phyloP scores from a whole-genome alignment of 2,329 filamentous ascomycete genomes.

The Diaporthe caulivora region DNA sequence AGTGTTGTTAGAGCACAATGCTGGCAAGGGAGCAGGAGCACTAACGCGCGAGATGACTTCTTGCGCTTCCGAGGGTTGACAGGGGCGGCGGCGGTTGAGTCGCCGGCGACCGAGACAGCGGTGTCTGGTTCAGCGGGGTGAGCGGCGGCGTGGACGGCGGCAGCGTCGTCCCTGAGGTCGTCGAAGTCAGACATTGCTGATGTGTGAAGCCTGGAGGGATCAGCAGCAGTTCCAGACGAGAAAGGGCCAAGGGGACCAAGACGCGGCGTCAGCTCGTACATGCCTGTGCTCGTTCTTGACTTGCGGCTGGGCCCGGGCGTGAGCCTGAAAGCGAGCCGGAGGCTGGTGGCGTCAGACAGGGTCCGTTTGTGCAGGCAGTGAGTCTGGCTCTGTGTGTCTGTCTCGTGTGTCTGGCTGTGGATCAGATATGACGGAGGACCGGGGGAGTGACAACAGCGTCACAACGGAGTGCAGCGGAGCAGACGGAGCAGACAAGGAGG shows the following conservation, averaged over 20 bases:
- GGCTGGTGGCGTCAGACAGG: not conserved
- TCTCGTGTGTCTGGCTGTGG: not conserved
- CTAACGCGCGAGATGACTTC: slow-evolving; percentile 41
- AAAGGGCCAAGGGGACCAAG: not conserved
- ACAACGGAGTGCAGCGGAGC: slow-evolving; percentile 20
- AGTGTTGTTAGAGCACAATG: not conserved
- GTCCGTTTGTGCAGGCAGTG: not conserved
- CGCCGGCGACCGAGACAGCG: slow-evolving; percentile 36
- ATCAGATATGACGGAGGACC: slow-evolving; percentile 12
- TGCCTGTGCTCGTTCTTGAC: slow-evolving; percentile 1
- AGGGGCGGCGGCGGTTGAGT: slow-evolving; percentile 35
- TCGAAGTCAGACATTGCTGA: slow-evolving; percentile 35
- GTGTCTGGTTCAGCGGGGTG: slow-evolving; percentile 26
- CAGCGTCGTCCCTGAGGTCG: slow-evolving; percentile 23
- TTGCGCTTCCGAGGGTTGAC: slow-evolving; percentile 40
- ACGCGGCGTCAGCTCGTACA: slow-evolving; percentile 15
- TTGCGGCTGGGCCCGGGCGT: no score
- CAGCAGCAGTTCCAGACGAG: slow-evolving; percentile 17
- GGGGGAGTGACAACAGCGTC: slow-evolving; percentile 3
- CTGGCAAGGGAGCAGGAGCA: slow-evolving; percentile 11
- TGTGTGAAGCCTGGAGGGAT: slow-evolving; percentile 17
- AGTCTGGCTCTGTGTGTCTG: not conserved
- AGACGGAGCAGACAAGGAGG: not conserved
- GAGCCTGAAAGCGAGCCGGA: not conserved
- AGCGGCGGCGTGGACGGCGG: slow-evolving; percentile 12